These are phyloP conservation scores for Chalaropsis thielavioides DNA, from an alignment of 2,329 filamentous ascomycete genomes.

Conservation along the genomic window DNA sequence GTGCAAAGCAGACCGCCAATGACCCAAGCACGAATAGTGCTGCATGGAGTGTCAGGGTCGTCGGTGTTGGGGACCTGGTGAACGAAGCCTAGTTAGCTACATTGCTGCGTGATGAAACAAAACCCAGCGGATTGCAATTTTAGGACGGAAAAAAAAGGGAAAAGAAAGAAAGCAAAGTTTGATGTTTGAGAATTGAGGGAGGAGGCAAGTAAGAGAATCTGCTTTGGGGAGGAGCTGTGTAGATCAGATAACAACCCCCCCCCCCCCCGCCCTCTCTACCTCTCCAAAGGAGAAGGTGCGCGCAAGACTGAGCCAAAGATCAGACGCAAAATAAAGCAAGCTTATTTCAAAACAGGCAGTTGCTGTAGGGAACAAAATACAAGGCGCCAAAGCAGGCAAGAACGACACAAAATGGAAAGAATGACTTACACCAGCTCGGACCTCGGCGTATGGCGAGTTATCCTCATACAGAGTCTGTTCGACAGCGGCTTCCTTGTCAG, in stretches of 20 bases:
- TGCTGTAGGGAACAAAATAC: no score
- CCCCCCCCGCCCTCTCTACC: no score
- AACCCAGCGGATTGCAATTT: background rate
- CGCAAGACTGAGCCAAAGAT: no score
- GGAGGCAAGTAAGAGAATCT: no score
- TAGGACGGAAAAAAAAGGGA: background rate
- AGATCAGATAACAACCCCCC: no score
- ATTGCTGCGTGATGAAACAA: no score
- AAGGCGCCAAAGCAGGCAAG: no score
- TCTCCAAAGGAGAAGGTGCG: no score
- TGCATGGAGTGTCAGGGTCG: conserved; percentile 38
- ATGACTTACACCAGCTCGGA: conserved; percentile 27
- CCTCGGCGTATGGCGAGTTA: conserved; percentile 42
- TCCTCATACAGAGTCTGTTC: conserved; percentile 36
- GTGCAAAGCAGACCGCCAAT: conserved; percentile 45
- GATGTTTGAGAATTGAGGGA: conserved; percentile 22
- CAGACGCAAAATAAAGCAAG: background rate
- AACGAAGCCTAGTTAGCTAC: background rate
- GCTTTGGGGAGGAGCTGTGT: no score
- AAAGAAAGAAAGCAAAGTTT: conserved; percentile 20
- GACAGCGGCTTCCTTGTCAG: conserved; percentile 32
- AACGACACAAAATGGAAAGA: conserved; percentile 31
- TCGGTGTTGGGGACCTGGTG: conserved; percentile 26
- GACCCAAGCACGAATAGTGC: conserved; percentile 46
- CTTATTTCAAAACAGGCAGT: conserved; percentile 33